Evolutionary conservation across 2,329 filamentous ascomycete genomes (phyloP).

Genomic region (Calonectria naviculata): DNA sequence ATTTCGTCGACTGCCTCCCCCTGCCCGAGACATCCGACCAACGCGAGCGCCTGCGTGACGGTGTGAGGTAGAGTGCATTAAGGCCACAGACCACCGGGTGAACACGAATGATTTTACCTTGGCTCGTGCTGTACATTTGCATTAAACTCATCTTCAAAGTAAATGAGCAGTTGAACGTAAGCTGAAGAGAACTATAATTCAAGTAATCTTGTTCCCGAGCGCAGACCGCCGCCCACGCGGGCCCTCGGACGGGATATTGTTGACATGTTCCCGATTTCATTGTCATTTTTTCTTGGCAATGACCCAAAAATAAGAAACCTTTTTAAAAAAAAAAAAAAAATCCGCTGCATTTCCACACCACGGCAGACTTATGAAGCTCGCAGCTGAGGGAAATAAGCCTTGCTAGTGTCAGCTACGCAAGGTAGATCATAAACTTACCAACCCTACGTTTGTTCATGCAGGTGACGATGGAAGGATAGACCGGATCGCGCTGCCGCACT

Average conservation of each 20-base stretch:
- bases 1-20: background rate
- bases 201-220: background rate
- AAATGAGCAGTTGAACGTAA: background rate
- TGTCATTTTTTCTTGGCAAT: background rate
- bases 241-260: background rate
- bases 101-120: background rate
- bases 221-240: background rate
- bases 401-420: background rate
- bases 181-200: background rate
- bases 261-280: background rate
- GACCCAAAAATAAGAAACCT: background rate
- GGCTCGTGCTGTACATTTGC: background rate
- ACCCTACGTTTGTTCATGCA: background rate
- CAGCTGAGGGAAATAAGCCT: background rate
- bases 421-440: background rate
- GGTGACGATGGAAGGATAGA: background rate
- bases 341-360: background rate
- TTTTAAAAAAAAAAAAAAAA: no score
- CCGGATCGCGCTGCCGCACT: background rate
- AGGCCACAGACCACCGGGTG: background rate
- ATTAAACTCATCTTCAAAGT: background rate
- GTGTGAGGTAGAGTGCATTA: background rate
- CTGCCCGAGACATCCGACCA: background rate
- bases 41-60: background rate
- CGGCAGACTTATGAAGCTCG: background rate